phyloP scores from a whole-genome alignment of 2,329 filamentous ascomycete species.

The Mycosphaerella arachidis region DNA sequence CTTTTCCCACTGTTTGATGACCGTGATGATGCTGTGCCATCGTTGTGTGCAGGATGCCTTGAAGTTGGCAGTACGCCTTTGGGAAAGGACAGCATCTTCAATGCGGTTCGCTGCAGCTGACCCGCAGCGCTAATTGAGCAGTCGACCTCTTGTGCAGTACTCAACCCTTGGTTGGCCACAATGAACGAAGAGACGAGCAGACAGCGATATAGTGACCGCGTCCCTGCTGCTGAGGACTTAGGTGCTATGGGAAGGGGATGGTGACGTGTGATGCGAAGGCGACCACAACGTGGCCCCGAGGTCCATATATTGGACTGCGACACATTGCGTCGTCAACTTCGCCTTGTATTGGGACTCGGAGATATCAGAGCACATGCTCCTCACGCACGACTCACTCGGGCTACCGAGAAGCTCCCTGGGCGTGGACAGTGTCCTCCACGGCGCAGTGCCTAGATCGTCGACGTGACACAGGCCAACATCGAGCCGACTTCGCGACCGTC shows the following conservation, averaged over 20 bases:
- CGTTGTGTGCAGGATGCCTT: not conserved
- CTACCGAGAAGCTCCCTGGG: not conserved
- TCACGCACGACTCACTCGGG: not conserved
- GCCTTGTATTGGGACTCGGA: not conserved
- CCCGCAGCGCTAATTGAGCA: not conserved
- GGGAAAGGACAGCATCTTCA: constrained; percentile 11
- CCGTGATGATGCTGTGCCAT: constrained; percentile 5
- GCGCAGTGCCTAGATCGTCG: not conserved
- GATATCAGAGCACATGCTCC: not conserved
- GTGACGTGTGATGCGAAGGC: not conserved
- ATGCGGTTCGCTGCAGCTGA: not conserved
- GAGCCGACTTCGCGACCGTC: not conserved
- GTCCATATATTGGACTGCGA: not conserved
- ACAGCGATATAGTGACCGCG: not conserved
- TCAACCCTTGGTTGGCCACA: not conserved
- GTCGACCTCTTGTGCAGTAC: not conserved
- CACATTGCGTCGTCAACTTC: not conserved
- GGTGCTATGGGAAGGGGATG: not conserved
- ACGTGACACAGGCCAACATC: not conserved
- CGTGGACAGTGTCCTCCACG: not conserved
- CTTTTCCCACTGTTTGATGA: constrained; percentile 5
- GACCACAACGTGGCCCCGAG: not conserved
- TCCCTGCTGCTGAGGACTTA: not conserved
- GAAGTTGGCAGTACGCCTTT: constrained; percentile 7
- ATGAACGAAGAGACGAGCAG: not conserved